These are phyloP conservation scores for Globisporangium okanoganense DNA, from an alignment of 352 stramenopile species.

Conservation along the genomic window DNA sequence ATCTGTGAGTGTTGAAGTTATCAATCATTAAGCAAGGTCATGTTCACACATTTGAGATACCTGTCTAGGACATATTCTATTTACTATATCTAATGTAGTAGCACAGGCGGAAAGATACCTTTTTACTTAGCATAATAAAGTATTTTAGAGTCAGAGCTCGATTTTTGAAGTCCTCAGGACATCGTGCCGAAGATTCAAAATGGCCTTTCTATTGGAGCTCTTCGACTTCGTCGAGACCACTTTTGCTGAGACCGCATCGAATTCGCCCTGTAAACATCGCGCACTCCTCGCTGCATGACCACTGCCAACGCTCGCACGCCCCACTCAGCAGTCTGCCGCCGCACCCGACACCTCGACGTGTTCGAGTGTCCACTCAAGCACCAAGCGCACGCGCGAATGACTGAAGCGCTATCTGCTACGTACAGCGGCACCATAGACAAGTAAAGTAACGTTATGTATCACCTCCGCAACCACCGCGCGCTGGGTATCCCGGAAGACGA, in stretches of 20 bases:
- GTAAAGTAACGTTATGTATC: too few species aligned
- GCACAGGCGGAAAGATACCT: too few species aligned
- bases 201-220: neutral
- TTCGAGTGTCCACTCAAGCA: neutral
- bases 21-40: neutral
- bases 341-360: neutral
- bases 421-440: neutral
- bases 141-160: neutral
- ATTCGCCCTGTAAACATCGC: neutral
- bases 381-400: neutral
- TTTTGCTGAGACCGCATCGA: too few species aligned
- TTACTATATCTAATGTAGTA: too few species aligned
- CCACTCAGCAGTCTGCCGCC: neutral
- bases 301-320: neutral
- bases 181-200: constrained; percentile 14
- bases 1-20: neutral
- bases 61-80: too few species aligned
- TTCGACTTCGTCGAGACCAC: neutral
- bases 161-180: neutral
- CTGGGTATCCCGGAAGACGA: constrained; percentile 12
- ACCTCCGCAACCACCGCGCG: neutral
- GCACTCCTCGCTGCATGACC: neutral
- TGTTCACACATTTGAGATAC: too few species aligned
- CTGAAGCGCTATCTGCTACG: neutral
- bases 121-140: neutral